A percentile compares a stretch with the other conserved stretches of the same genome.
Conservation (phyloP, 1,284 basidiomycete species). For the Erythrobasidium hasegawianum region DNA sequence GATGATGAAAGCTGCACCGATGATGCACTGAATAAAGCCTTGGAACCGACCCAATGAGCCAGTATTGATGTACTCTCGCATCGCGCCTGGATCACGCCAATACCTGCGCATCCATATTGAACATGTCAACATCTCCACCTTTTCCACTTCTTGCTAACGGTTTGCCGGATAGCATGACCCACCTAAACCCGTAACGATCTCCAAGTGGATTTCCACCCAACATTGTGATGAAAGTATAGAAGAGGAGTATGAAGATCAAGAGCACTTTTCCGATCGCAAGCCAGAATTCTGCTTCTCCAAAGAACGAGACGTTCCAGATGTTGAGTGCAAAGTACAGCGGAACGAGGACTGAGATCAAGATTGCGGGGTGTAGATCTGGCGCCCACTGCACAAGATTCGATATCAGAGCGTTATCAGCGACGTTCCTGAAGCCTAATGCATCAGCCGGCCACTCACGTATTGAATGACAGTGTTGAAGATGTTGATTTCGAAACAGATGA, state of each 20-base stretch:
- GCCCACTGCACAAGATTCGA: constrained; percentile 6
- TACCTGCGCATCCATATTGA: constrained; percentile 24
- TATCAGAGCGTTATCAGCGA: constrained; percentile 21
- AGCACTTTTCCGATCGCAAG: constrained; percentile 44
- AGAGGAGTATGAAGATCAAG: constrained; percentile 47
- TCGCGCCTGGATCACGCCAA: constrained; percentile 46
- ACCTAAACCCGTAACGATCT: constrained; percentile 34
- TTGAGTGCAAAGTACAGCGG: constrained; percentile 40
- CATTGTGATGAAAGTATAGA: constrained; percentile 43
- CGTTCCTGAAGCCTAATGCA: not conserved
- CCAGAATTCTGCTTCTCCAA: constrained; percentile 46
- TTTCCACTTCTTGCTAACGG: not conserved
- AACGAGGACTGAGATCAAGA: constrained; percentile 43
- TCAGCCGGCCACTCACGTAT: constrained; percentile 32
- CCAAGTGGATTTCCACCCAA: constrained; percentile 30
- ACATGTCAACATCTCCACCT: not conserved
- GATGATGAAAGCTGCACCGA: constrained; percentile 45
- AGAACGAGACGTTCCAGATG: constrained; percentile 45
- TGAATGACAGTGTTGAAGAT: constrained; percentile 44
- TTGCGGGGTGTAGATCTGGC: constrained; percentile 41
- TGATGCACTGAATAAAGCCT: constrained; percentile 44
- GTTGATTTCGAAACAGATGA: constrained; percentile 46
- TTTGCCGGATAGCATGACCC: not conserved
- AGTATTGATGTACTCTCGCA: constrained; percentile 31
- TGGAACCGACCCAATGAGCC: constrained; percentile 41